Evolutionary conservation across 129 eudicot genomes (phyloP), one percentile per base, ranked within the genome.

Genomic region (Smallanthus sonchifolius): DNA sequence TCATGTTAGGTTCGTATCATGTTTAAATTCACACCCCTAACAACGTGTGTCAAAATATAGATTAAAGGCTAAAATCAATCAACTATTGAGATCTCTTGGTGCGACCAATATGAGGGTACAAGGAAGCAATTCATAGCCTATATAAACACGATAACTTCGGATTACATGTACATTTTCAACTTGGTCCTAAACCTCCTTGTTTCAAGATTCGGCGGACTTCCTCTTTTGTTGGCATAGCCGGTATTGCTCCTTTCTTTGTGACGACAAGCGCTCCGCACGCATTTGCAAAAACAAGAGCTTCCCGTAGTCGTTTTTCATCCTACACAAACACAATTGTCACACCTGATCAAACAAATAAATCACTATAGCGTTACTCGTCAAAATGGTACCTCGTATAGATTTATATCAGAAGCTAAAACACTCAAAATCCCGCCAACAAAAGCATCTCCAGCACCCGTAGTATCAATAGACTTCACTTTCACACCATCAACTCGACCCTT

Each of bases 231-330:
- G 98, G 98, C 76, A 92, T 67, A 8, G 96, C 90, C 24, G 96
- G 98, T 70, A 92, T 92, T 11, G 89, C 98, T 24, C 98, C 95
- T 79, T 79, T 86, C 73, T 84, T 76, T 5, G 96, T 89, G 10
- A 92, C 98, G 0, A 88, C 83, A 51, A 89, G 67, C 73, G 92
- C 98, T 37, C 96, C 96, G 70, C 98, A 92, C 7, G 85, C 98
- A 67, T 92, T 92, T n/a, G 96, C 98, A 72, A 89, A 92, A n/a
- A 65, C 70, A 67, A 92, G 87, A 51, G 96, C 98, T 70, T 90
- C 90, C 54, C 88, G 78, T 54, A 92, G 77, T 74, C 79, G 81
- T 70, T 72, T 77, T 74, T 92, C 98, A 17, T 89, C 95, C 98
- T 92, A 86, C 70, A 77, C 51, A 3, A 40, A 40, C n/a, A 40